Percentiles rank a stretch among this genome's conserved stretches.
Conservation (phyloP, 2,329 filamentous ascomycete genomes). For the Zalaria obscura region DNA sequence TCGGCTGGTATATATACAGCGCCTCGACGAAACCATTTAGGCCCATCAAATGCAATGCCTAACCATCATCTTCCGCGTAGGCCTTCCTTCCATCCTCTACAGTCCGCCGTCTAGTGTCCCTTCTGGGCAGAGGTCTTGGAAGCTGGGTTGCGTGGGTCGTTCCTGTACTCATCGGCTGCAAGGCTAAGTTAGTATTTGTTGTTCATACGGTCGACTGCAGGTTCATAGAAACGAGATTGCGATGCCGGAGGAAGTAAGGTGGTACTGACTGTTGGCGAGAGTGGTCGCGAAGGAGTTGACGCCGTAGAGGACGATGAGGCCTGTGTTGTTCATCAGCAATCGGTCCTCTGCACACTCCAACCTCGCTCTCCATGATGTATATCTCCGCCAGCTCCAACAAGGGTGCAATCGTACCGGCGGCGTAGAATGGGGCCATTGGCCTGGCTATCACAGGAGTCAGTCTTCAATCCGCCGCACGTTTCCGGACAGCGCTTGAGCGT, state of each 20-base stretch:
- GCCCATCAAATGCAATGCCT: too few relatives aligned
- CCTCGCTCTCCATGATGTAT: too few relatives aligned
- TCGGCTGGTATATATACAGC: too few relatives aligned
- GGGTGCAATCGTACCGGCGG: conserved; percentile 6
- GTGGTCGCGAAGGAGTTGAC: conserved; percentile 70
- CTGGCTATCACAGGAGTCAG: conserved; percentile 2
- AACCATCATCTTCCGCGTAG: background rate
- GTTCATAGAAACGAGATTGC: background rate
- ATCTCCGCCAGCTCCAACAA: background rate
- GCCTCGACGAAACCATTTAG: too few relatives aligned
- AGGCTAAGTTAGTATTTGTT: too few relatives aligned
- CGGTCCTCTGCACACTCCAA: too few relatives aligned
- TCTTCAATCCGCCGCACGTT: background rate
- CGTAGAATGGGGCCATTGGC: conserved; percentile 9
- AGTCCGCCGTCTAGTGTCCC: background rate
- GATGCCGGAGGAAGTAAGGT: conserved; percentile 10
- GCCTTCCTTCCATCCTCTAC: background rate
- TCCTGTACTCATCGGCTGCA: conserved; percentile 85
- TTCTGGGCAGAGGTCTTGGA: background rate
- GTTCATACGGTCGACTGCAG: too few relatives aligned
- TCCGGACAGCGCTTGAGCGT: background rate
- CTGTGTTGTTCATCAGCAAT: conserved; percentile 29
- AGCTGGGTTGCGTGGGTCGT: conserved; percentile 77
- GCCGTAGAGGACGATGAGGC: conserved; percentile 77
- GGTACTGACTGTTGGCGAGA: conserved; percentile 63